Percentiles rank a stretch among this genome's conserved stretches.
phyloP scores from a whole-genome alignment of 164 flowering plant species.

The Hamamelis virginiana region DNA sequence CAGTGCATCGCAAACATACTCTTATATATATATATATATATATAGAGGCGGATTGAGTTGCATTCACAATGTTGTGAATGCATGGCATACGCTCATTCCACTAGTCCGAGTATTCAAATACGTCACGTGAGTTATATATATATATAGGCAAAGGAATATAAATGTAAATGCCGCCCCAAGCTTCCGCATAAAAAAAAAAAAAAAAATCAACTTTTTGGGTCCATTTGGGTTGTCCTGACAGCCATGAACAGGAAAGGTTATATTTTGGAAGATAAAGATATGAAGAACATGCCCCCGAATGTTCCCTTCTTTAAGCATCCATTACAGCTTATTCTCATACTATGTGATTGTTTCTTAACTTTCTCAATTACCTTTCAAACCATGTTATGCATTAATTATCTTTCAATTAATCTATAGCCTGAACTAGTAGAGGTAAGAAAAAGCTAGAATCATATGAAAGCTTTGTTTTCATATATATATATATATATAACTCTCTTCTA shows the following conservation, averaged over 20 bases:
- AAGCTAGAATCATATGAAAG: too few relatives aligned
- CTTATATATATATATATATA: too few relatives aligned
- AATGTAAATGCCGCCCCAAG: not conserved
- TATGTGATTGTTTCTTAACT: not conserved
- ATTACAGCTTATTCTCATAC: not conserved
- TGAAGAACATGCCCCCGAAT: constrained; percentile 17
- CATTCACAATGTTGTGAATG: too few relatives aligned
- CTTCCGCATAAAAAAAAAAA: constrained; percentile 8
- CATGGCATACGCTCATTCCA: not conserved
- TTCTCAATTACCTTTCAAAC: not conserved
- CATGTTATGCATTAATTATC: too few relatives aligned
- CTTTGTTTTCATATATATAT: too few relatives aligned
- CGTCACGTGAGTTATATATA: not conserved
- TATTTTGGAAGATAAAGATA: not conserved
- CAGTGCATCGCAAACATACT: too few relatives aligned
- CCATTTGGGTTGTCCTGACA: not conserved
- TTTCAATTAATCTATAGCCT: not conserved
- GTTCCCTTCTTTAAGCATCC: constrained; percentile 4
- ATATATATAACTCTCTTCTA: too few relatives aligned
- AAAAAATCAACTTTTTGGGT: constrained; percentile 5
- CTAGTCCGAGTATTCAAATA: too few relatives aligned
- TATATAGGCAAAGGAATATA: not conserved
- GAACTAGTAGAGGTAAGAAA: not conserved
- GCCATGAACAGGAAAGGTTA: not conserved
- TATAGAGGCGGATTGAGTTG: too few relatives aligned